phyloP scores from a whole-genome alignment of 805 yeast genomes.

The Monosporozyma unispora region DNA sequence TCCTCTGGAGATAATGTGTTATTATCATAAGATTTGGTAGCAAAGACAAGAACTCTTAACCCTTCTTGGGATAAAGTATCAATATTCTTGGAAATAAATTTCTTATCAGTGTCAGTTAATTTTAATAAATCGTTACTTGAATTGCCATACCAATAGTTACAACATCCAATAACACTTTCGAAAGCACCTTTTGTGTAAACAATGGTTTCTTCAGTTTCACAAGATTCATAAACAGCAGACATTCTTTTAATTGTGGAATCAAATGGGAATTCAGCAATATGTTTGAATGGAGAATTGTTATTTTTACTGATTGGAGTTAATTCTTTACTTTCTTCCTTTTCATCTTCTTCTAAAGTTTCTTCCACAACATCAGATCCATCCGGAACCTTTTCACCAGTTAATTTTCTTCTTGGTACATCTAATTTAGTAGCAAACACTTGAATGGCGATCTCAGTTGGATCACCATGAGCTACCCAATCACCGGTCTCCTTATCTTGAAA shows the following conservation, averaged over 20 bases:
- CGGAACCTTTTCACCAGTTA: constrained; percentile 30
- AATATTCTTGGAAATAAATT: constrained; percentile 46
- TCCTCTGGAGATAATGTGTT: constrained; percentile 29
- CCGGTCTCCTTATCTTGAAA: constrained; percentile 37
- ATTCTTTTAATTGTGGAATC: constrained; percentile 78
- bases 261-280: constrained; percentile 74
- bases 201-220: constrained; percentile 40
- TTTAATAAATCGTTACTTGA: constrained; percentile 43
- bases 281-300: constrained; percentile 41
- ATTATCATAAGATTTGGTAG: constrained; percentile 29
- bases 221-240: constrained; percentile 62
- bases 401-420: constrained; percentile 37
- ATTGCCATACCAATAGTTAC: constrained; percentile 49
- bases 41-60: constrained; percentile 76
- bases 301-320: not conserved
- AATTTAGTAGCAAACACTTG: constrained; percentile 65
- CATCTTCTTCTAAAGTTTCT: not conserved
- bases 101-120: constrained; percentile 42
- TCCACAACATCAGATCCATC: not conserved
- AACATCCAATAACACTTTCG: constrained; percentile 59
- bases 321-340: constrained; percentile 13
- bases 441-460: constrained; percentile 83
- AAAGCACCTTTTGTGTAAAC: constrained; percentile 84
- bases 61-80: constrained; percentile 70
- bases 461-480: constrained; percentile 75